phyloP scores from a whole-genome alignment of 2,329 filamentous ascomycete genomes.

The Claviceps purpurea region DNA sequence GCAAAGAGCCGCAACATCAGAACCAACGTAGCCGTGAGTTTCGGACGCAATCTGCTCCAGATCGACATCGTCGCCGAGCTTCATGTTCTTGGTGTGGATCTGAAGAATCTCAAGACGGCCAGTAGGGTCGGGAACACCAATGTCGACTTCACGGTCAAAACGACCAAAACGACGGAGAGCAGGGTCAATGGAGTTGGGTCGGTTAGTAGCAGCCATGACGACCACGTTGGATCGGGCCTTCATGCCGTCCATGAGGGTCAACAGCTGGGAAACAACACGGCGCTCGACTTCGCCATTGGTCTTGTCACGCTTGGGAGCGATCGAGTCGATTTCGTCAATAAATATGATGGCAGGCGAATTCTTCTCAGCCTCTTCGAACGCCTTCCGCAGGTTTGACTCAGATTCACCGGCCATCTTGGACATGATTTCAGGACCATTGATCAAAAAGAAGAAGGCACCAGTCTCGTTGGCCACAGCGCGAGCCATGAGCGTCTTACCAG shows the following conservation, averaged over 20 bases:
- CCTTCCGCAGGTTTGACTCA: constrained; percentile 93
- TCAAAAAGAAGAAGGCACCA: constrained; percentile 97
- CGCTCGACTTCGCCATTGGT: constrained; percentile 98
- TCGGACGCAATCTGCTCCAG: constrained; percentile 92
- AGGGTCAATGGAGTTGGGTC: constrained; percentile 96
- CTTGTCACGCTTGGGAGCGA: constrained; percentile 99
- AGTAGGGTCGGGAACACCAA: constrained; percentile 93
- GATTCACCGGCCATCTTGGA: constrained; percentile 99
- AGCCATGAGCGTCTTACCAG: constrained; percentile 98
- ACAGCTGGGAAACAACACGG: constrained; percentile 90
- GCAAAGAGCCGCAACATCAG: constrained; percentile 94
- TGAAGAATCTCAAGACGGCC: constrained; percentile 97
- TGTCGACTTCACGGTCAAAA: constrained; percentile 98
- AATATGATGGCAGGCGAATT: constrained; percentile 99
- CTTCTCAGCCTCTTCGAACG: constrained; percentile 99
- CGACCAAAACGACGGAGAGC: constrained; percentile 95
- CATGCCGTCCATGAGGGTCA: constrained; percentile 99
- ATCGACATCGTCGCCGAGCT: constrained; percentile 91
- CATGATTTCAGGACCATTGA: constrained; percentile 99
- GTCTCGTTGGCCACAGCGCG: constrained; percentile 98
- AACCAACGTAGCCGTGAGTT: constrained; percentile 98
- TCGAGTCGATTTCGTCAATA: constrained; percentile 98
- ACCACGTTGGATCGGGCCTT: constrained; percentile 98
- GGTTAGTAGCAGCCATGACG: constrained; percentile 98
- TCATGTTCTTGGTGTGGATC: constrained; percentile 99